Evolutionary conservation across 1,284 basidiomycete genomes (phyloP).

Genomic region (Jaminaea rosea): DNA sequence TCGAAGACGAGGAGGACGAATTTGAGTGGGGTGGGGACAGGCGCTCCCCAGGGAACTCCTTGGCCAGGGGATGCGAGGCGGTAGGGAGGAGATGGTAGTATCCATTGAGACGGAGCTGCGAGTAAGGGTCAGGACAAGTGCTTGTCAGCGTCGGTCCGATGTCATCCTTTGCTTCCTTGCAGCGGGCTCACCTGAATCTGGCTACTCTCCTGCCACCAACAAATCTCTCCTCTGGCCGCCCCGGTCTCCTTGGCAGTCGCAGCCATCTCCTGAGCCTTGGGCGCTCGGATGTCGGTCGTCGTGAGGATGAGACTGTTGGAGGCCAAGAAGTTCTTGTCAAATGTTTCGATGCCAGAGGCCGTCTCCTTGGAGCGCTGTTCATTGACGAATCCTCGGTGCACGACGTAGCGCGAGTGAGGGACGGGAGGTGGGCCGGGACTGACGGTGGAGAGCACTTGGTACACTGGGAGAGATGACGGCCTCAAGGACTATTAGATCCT

Average conservation of each 20-base stretch:
- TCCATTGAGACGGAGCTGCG: conserved; percentile 41
- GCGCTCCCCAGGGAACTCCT: conserved; percentile 18
- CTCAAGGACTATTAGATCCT: no score
- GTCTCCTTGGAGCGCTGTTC: conserved; percentile 35
- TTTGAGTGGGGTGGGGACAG: conserved; percentile 18
- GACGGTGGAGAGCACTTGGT: conserved; percentile 38
- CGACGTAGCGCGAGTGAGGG: conserved; percentile 32
- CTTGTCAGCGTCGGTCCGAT: neutral
- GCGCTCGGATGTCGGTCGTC: conserved; percentile 47
- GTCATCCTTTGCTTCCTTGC: neutral
- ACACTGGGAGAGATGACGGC: conserved; percentile 25
- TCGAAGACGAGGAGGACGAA: conserved; percentile 11
- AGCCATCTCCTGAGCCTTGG: conserved; percentile 43
- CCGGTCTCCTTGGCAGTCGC: conserved; percentile 13
- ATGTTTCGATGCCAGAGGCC: conserved; percentile 21
- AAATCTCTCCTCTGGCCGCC: conserved; percentile 36
- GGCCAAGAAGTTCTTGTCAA: conserved; percentile 26
- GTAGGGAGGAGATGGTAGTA: conserved; percentile 43
- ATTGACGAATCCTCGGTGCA: conserved; percentile 48
- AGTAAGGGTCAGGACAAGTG: neutral
- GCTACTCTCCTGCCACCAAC: conserved; percentile 46
- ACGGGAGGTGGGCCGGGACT: neutral
- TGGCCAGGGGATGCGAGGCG: conserved; percentile 14
- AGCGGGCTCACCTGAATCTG: conserved; percentile 32
- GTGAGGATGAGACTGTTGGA: conserved; percentile 41